Percentiles rank a stretch among this genome's conserved stretches.
Conservation (phyloP, 768 basidiomycete species). For the Panaeolus cyanescens region DNA sequence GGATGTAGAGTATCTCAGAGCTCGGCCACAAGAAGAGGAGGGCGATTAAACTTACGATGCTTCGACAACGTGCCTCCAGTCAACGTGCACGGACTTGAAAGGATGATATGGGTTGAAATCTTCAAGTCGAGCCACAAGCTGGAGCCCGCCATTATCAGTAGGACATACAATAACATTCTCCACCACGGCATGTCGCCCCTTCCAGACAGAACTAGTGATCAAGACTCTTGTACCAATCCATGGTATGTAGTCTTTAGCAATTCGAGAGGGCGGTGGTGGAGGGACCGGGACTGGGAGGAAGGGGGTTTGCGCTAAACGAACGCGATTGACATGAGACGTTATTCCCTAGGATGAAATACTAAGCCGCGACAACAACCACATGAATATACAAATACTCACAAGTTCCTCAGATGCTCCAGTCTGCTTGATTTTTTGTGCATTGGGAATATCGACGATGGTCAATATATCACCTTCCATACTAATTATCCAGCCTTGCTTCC, state of each 20-base stretch:
- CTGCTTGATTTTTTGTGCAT: neutral
- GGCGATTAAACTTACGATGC: neutral
- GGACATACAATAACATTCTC: neutral
- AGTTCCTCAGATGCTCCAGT: neutral
- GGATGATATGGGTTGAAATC: neutral
- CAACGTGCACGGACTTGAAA: neutral
- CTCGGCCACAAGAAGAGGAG: no score
- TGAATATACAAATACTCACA: neutral
- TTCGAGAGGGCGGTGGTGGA: neutral
- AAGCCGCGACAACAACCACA: neutral
- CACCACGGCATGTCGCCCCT: neutral
- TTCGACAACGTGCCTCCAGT: constrained; percentile 1
- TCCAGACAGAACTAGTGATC: neutral
- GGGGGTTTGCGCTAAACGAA: neutral
- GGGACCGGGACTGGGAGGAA: neutral
- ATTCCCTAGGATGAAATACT: neutral
- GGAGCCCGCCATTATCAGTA: neutral
- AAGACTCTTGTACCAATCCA: neutral
- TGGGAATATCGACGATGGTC: neutral
- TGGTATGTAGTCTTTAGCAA: neutral
- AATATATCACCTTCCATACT: neutral
- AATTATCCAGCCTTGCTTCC: neutral
- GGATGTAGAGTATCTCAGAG: no score
- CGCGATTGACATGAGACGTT: neutral
- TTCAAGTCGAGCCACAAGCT: neutral